Percentiles rank a stretch among this genome's conserved stretches.
These are phyloP conservation scores for Wallacemonas collosoma DNA, from an alignment of 208 protist species.

Conservation along the genomic window DNA sequence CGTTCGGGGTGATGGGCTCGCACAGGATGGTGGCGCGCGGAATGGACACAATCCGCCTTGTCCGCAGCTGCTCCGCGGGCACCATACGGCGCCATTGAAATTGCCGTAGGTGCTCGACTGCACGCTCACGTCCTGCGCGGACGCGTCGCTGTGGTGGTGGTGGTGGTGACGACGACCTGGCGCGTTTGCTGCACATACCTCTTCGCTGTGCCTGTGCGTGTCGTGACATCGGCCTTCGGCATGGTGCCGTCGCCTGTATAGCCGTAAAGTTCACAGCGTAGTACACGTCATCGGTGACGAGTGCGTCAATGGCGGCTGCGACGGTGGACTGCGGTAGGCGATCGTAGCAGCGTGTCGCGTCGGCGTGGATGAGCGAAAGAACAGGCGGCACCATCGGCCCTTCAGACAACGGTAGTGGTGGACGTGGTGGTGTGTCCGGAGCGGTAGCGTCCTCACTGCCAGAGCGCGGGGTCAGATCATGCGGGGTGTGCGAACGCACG, in stretches of 20 bases:
- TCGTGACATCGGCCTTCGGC: background rate
- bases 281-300: constrained; percentile 58
- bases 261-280: constrained; percentile 35
- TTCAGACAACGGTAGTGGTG: no score
- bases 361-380: constrained; percentile 46
- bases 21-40: constrained; percentile 47
- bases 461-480: no score
- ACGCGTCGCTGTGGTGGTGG: background rate
- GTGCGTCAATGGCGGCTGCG: constrained; percentile 27
- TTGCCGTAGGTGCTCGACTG: constrained; percentile 15
- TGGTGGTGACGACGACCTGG: background rate
- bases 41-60: constrained; percentile 33
- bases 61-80: constrained; percentile 18
- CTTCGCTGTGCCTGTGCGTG: background rate
- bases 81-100: constrained; percentile 27
- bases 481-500: no score
- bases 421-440: no score
- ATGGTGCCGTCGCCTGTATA: constrained; percentile 9
- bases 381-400: background rate
- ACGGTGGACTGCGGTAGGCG: constrained; percentile 62
- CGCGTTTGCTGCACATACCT: background rate
- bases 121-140: no score
- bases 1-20: constrained; percentile 18
- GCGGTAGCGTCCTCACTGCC: no score
- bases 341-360: constrained; percentile 74